phyloP scores from a whole-genome alignment of 345 rosid species.

The Bruguiera sexangula region DNA sequence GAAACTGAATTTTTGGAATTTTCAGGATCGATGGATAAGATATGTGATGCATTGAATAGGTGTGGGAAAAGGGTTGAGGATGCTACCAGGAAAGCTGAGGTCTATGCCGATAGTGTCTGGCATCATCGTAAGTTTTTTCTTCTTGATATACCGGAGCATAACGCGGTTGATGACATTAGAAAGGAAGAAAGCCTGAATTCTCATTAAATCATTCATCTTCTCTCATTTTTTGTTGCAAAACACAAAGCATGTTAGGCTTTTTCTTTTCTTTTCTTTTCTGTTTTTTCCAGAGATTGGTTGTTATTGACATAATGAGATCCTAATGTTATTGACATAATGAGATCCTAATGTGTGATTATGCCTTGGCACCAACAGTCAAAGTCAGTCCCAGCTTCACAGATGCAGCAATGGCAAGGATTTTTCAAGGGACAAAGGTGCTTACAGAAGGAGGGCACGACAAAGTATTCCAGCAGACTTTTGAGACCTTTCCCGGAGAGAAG shows the following conservation, averaged over 20 bases:
- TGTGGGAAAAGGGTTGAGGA: constrained; percentile 60
- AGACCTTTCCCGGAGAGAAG: constrained; percentile 48
- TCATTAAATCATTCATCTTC: too few relatives aligned
- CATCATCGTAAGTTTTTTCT: constrained; percentile 41
- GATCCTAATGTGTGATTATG: constrained; percentile 10
- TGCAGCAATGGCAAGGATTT: constrained; percentile 78
- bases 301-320: constrained; percentile 3
- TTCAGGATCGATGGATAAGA: constrained; percentile 51
- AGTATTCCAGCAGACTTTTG: constrained; percentile 65
- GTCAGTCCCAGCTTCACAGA: constrained; percentile 61
- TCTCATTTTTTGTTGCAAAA: too few relatives aligned
- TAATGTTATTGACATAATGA: background rate
- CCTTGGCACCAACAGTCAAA: constrained; percentile 45
- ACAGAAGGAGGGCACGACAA: constrained; percentile 76
- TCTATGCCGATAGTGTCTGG: constrained; percentile 53
- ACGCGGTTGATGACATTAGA: too few relatives aligned
- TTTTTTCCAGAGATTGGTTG: background rate
- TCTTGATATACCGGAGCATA: background rate
- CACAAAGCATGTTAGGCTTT: too few relatives aligned
- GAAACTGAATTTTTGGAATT: background rate
- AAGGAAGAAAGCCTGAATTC: too few relatives aligned
- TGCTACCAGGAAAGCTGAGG: constrained; percentile 55
- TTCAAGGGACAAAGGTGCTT: constrained; percentile 68
- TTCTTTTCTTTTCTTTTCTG: background rate
- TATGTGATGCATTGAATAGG: constrained; percentile 48